Conservation (phyloP, 2,329 filamentous ascomycete genomes). For the Sporothrix inflata region DNA sequence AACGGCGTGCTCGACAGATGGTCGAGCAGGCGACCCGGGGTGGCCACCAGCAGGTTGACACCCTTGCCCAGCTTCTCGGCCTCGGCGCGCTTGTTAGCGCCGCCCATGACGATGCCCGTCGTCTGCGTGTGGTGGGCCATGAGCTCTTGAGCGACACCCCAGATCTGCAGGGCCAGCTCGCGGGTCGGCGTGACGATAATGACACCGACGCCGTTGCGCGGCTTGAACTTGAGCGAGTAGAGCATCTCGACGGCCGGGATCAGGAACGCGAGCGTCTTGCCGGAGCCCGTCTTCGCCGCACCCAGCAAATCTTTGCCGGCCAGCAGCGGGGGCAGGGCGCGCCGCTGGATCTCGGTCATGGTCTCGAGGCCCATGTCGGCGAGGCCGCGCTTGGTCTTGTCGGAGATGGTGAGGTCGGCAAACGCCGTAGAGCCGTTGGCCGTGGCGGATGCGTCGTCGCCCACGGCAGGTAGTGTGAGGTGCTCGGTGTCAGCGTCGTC, state of each 20-base stretch:
- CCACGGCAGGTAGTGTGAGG: slow-evolving; percentile 58
- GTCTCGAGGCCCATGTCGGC: slow-evolving; percentile 88
- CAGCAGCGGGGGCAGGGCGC: slow-evolving; percentile 83
- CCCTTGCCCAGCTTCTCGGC: slow-evolving; percentile 93
- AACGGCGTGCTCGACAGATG: slow-evolving; percentile 94
- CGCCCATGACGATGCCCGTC: slow-evolving; percentile 75
- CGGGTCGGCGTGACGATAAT: slow-evolving; percentile 91
- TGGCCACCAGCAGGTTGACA: slow-evolving; percentile 92
- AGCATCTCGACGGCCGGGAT: slow-evolving; percentile 95
- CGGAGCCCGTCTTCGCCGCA: slow-evolving; percentile 89
- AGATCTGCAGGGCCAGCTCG: slow-evolving; percentile 93
- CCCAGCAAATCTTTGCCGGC: slow-evolving; percentile 89
- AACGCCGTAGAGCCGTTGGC: slow-evolving; percentile 66
- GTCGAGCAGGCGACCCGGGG: slow-evolving; percentile 88
- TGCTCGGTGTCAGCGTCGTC: slow-evolving; percentile 45
- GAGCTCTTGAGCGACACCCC: slow-evolving; percentile 89
- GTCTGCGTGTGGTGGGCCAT: slow-evolving; percentile 94
- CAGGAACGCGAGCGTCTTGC: slow-evolving; percentile 91
- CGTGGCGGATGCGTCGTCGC: slow-evolving; percentile 45
- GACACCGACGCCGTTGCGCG: slow-evolving; percentile 88
- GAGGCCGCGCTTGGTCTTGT: slow-evolving; percentile 87
- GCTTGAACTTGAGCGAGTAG: slow-evolving; percentile 87
- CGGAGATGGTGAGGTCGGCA: slow-evolving; percentile 79
- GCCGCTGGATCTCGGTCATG: slow-evolving; percentile 93
- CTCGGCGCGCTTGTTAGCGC: slow-evolving; percentile 87